These are phyloP conservation scores for Scalesia atractyloides DNA, from an alignment of 129 eudicot species.

Conservation along the genomic window DNA sequence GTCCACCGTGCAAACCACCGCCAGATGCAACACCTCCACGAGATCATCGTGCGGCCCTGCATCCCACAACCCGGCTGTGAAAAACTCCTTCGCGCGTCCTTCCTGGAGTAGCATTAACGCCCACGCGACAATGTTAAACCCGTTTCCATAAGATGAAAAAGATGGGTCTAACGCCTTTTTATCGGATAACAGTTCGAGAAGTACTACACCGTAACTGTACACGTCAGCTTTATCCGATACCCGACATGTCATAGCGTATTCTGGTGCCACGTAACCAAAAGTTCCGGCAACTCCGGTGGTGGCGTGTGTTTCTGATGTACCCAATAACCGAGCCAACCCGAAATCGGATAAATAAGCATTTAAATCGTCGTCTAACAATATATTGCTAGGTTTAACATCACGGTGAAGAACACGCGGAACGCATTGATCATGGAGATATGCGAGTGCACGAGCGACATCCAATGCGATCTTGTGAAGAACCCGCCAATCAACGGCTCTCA, in stretches of 20 bases:
- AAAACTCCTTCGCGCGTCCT: constrained; percentile 90
- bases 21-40: constrained; percentile 85
- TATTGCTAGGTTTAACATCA: constrained; percentile 84
- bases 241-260: constrained; percentile 92
- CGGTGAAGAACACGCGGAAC: constrained; percentile 83
- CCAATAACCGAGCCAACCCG: constrained; percentile 73
- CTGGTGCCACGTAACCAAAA: constrained; percentile 89
- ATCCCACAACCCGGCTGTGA: constrained; percentile 86
- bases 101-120: constrained; percentile 77
- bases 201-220: constrained; percentile 84
- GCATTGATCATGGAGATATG: constrained; percentile 85
- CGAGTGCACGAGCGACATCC: constrained; percentile 75
- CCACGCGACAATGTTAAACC: constrained; percentile 89
- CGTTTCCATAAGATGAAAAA: constrained; percentile 86
- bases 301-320: constrained; percentile 85
- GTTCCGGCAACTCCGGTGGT: constrained; percentile 93
- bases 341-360: constrained; percentile 79
- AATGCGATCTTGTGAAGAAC: constrained; percentile 74
- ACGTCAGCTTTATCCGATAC: constrained; percentile 93
- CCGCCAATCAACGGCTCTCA: constrained; percentile 72
- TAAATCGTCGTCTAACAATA: constrained; percentile 68
- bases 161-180: constrained; percentile 87
- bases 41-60: constrained; percentile 90
- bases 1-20: constrained; percentile 85
- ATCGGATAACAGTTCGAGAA: constrained; percentile 78